Conservation (phyloP, 1,284 basidiomycete genomes). For the Ustilago crameri region DNA sequence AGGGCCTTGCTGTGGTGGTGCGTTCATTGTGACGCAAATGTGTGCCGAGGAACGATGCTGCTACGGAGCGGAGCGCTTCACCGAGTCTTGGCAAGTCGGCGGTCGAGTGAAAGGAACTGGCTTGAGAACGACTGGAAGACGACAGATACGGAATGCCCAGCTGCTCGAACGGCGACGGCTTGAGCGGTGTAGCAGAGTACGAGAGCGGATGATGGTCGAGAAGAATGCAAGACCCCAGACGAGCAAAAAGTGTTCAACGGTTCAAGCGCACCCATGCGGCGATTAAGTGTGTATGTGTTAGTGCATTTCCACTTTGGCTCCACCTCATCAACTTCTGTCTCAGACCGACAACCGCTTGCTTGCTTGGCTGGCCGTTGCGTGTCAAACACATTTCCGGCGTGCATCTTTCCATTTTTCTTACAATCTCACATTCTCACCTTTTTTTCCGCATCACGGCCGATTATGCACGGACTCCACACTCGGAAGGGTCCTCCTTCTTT, state of each 20-base stretch:
- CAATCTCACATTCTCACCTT: conserved; percentile 1
- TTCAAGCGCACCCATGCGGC: no score
- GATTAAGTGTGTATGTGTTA: no score
- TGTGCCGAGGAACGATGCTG: background rate
- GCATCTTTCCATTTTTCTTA: background rate
- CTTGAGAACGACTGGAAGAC: no score
- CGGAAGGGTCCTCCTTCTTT: background rate
- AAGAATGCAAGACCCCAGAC: background rate
- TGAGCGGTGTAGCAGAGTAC: no score
- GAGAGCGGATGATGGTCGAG: background rate
- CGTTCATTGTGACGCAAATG: conserved; percentile 28
- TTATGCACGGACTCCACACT: background rate
- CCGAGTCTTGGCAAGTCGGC: no score
- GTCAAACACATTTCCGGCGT: no score
- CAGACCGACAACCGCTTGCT: no score
- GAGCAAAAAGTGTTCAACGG: background rate
- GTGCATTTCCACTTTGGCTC: conserved; percentile 4
- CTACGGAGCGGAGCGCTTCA: no score
- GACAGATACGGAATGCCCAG: no score
- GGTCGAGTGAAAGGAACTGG: no score
- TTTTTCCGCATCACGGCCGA: conserved; percentile 10
- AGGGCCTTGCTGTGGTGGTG: conserved; percentile 48
- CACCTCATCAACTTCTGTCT: conserved; percentile 9
- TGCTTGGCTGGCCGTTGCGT: no score
- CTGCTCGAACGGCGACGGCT: no score